Evolutionary conservation across 352 stramenopile genomes (phyloP), one percentile per base, ranked within the genome.

Genomic region (Nannochloropsis limnetica): DNA sequence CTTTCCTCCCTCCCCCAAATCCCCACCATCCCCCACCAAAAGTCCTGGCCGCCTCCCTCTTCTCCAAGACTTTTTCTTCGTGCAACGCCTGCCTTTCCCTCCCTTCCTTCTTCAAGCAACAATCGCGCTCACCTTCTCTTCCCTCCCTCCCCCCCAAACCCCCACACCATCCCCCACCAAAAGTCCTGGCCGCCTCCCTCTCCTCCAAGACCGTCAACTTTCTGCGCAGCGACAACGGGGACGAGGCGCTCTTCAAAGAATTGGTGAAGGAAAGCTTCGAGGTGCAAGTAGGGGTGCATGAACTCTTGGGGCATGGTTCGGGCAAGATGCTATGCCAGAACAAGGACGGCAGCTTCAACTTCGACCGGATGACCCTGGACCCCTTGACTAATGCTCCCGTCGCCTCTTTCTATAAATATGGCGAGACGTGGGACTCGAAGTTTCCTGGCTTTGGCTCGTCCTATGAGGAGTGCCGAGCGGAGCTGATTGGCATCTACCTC

Each of bases 391-490:
- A 28, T 1, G 81, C 43, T 20, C 32, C 49, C n/a, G 68, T 86
- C 2, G n/a, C 67, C 28, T 81, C 22, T 44, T 84, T 80, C 61
- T 86, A 86, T 27, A 86, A 86, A 67, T 20, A 28, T 3, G 84
- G 84, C 28, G 84, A 86, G 49, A 86, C 82, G 15, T 86, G 83
- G 82, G 83, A 81, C 68, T 82, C 80, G 44, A 67, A 83, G 3
- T 86, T 86, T 44, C 83, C 49, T 22, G 74, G 68, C 14, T 67
- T 86, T 29, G 69, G 80, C 20, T 85, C 83, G 23, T 83, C 79
- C 17, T 86, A 86, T 44, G 84, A 86, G 44, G 84, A 86, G 74
- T 86, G 84, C 37, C 69, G 84, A 23, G 84, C 84, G 25, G 84
- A 86, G 68, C 83, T 80, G 32, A 82, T 86, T n/a, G 84, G 84